These are phyloP conservation scores for Heimioporus retisporus DNA, from an alignment of 1,284 basidiomycete genomes.

Conservation along the genomic window DNA sequence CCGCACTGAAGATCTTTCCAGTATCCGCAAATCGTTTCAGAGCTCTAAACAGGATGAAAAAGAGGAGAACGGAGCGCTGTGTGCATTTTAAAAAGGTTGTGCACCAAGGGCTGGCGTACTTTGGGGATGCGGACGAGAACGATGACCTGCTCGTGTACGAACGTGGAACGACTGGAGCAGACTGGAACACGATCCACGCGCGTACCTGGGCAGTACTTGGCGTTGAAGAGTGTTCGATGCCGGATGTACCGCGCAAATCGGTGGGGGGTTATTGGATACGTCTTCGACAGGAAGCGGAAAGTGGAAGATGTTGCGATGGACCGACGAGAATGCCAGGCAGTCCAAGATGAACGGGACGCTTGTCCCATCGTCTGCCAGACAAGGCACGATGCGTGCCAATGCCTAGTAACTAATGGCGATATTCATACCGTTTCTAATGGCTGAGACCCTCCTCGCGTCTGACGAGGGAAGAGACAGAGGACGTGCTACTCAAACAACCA, in stretches of 20 bases:
- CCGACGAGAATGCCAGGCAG: slow-evolving; percentile 27
- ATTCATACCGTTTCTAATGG: slow-evolving; percentile 81
- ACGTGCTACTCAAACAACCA: slow-evolving; percentile 33
- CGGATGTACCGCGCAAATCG: slow-evolving; percentile 51
- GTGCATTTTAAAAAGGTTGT: slow-evolving; percentile 92
- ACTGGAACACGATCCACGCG: slow-evolving; percentile 77
- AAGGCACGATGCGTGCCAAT: slow-evolving; percentile 50
- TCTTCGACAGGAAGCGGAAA: slow-evolving; percentile 48
- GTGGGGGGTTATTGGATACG: slow-evolving; percentile 19
- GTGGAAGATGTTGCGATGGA: slow-evolving; percentile 56
- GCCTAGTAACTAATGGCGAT: slow-evolving; percentile 68
- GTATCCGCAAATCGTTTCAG: slow-evolving; percentile 94
- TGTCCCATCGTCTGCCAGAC: slow-evolving; percentile 25
- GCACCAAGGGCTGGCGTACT: slow-evolving; percentile 91
- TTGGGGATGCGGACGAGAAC: slow-evolving; percentile 90
- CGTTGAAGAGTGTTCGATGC: slow-evolving; percentile 39
- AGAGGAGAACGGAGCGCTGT: slow-evolving; percentile 81
- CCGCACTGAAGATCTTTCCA: slow-evolving; percentile 95
- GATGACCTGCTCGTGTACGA: slow-evolving; percentile 85
- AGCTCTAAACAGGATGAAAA: slow-evolving; percentile 87
- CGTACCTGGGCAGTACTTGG: slow-evolving; percentile 67
- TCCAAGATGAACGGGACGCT: slow-evolving; percentile 14
- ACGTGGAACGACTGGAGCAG: slow-evolving; percentile 78
- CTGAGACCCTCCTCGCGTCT: slow-evolving; percentile 82
- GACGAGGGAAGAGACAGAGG: slow-evolving; percentile 83